Base-by-base conservation (phyloP, 257 asterid species). In the Primulina eburnea region DNA sequence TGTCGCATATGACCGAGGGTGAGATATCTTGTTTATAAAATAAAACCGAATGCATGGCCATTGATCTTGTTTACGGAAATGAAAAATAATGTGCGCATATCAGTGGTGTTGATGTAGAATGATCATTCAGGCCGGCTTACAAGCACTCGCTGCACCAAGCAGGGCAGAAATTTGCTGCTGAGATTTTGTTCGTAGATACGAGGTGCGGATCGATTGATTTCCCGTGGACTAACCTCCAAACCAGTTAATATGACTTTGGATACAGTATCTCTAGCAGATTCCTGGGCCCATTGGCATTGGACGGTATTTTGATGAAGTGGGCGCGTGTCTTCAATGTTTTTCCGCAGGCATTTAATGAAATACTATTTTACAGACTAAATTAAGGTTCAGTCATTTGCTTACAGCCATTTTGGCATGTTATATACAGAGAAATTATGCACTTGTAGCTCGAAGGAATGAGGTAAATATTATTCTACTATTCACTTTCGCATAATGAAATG, bases 331-430 rank as follows among this genome's bases (percentile, higher is more conserved):
- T 38, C 7, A 21, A 38, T 33, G 26, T 62, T 28, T 8, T 37
- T 26, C 18, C 11, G 14, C 4, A 30, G 10, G 18, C 21, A 0
- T 3, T 9, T 28, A n/a, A 17, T 4, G 7, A 9, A 21, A 28
- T 66, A 26, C 70, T 14, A 8, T 11, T 28, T 7, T 26, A 29
- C 0, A 29, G 30, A 5, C 7, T 26, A 28, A 43, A 67, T n/a
- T 30, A 5, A 62, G 34, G 43, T 66, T 8, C 61, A 66, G 40
- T 21, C 62, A 32, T 10, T 20, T 53, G 72, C 63, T 32, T 32
- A 10, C 7, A 6, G 50, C 5, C 16, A 17, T 50, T 30, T 66
- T 16, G 16, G 40, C 16, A 16, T 43, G n/a, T 50, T 16, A 50
- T 50, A 50, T 50, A 12, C 7, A 50, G 57, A 50, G 57, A 17